Evolutionary conservation across 768 basidiomycete genomes (phyloP), one percentile per base, ranked within the genome.

Genomic region (Calocera cornea): DNA sequence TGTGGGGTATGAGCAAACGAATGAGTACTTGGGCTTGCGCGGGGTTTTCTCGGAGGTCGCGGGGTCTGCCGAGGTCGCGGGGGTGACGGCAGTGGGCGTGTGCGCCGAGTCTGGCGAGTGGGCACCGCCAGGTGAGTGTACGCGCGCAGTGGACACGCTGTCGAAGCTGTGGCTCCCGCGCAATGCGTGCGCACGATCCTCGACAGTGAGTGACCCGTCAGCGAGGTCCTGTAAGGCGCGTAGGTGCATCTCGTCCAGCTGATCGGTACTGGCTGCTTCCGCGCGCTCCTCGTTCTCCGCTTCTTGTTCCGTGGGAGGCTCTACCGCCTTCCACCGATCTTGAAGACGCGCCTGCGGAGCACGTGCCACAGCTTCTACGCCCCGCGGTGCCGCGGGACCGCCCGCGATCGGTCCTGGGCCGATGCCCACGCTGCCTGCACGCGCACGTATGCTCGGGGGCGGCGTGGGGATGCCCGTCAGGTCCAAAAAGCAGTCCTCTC

Each of bases 1-100:
- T 10, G 85, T 85, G 2, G 88, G 84, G 72, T 89, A 90, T 2
- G 54, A 60, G 22, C 14, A 12, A 22, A 60, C 22, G 54, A 60
- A 60, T 11, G 14, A 16, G 27, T 60, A 16, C 31, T 60, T 33
- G 11, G 54, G 44, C 16, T 19, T 27, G 3, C 16, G 24, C 31
- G 54, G 11, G 31, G 2, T 19, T 12, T 29, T 10, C 54, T 47
- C 44, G 8, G 24, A 19, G 16, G 19, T 7, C 8, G 31, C 27
- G 22, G 54, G 16, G 2, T 60, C 27, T 60, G 31, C 7, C 8
- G 5, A 11, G 19, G 2, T 16, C 10, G 54, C 27, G 10, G 54
- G 54, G 54, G 54, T 60, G 27, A 33, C 31, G 14, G 27, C 2
- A 27, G 54, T 60, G 10, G 54, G 54, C 31, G 54, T 60, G 31